Evolutionary conservation across 495 filamentous ascomycete species (phyloP).

Genomic region (Tuber magnatum): DNA sequence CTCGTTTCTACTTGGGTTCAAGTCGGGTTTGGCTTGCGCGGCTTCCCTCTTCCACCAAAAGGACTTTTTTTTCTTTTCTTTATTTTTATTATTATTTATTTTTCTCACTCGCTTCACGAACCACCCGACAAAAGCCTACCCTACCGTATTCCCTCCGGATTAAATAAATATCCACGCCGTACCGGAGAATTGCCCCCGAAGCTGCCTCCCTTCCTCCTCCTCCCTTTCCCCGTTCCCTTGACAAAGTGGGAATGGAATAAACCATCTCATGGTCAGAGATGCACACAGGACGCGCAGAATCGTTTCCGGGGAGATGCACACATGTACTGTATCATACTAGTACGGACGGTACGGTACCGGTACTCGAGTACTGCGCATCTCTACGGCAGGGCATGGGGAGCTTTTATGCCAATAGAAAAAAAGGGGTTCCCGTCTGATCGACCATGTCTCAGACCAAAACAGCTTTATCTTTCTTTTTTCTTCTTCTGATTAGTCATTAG

Average conservation of each 20-base stretch:
- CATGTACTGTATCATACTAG: no score
- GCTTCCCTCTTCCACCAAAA: neutral
- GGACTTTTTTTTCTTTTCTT: neutral
- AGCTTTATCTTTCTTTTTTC: neutral
- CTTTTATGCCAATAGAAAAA: neutral
- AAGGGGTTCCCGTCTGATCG: neutral
- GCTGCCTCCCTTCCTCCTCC: neutral
- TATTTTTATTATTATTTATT: neutral
- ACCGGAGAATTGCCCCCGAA: neutral
- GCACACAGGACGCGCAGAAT: neutral
- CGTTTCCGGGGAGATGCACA: neutral
- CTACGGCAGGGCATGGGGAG: neutral
- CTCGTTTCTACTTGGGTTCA: neutral
- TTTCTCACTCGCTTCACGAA: neutral
- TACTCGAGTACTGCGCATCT: neutral
- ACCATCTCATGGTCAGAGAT: neutral
- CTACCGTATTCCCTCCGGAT: neutral
- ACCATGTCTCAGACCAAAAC: neutral
- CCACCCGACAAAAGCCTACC: neutral
- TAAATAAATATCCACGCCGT: neutral
- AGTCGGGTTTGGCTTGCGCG: neutral
- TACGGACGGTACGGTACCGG: no score
- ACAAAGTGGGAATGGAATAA: neutral
- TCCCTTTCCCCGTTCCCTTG: neutral
- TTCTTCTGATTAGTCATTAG: neutral